Evolutionary conservation across 768 basidiomycete species (phyloP), one percentile per base, ranked within the genome.

Genomic region (Mrakia frigida): DNA sequence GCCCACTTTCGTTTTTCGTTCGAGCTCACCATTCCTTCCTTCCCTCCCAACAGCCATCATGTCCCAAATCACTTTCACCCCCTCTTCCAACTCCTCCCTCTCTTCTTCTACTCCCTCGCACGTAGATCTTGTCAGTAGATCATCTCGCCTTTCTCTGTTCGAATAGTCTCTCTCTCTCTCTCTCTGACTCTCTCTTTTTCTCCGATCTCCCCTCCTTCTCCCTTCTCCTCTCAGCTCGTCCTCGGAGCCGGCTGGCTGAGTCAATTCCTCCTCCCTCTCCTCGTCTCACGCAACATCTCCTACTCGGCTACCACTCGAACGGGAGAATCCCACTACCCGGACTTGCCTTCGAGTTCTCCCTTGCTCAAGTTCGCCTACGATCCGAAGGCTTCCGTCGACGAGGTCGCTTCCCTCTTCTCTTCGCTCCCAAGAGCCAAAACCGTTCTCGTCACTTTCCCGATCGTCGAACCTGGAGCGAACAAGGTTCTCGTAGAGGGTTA

Each of bases 161-260:
- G n/a, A n/a, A n/a, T n/a, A 14, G 6, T 37, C 33, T 35, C n/a
- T 33, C 25, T 6, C 1, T 37, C 63, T 2, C 35, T 18, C 33
- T 35, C 16, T 6, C 63, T 65, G 63, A 71, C 46, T 37, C 53
- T 52, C 46, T 52, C 46, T 11, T 53, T 53, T 18, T 28, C 70
- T 37, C 50, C 52, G 46, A 56, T 59, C 53, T 37, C 52, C 50
- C 69, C 50, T 37, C 28, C 41, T 11, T 13, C 31, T 23, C 41
- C 28, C 18, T 35, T 13, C n/a, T 39, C 46, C 28, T 25, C 18
- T 25, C 46, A 56, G 70, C 86, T 90, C 73, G 87, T 90, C 78
- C 86, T 90, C 68, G 90, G 89, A 46, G 88, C 88, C 37, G 89
- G 89, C 43, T 91, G 90, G 89, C 88, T 88, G 6, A 88, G 87